These are phyloP conservation scores for Rhytidiadelphus loreus DNA, from an alignment of 225 moss, liverwort and hornwort genomes.

Conservation along the genomic window DNA sequence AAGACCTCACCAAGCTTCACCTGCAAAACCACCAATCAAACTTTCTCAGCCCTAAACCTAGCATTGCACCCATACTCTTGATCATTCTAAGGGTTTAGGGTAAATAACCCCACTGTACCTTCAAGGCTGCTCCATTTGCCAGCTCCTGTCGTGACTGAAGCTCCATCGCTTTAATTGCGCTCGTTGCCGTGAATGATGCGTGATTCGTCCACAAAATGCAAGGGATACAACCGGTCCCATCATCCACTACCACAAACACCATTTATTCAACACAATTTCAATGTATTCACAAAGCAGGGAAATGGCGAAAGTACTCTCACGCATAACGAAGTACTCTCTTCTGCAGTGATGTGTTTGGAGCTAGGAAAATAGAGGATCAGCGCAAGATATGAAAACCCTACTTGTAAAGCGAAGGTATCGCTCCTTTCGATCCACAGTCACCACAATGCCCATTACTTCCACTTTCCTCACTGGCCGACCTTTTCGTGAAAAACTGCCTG, in stretches of 20 bases:
- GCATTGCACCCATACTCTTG: neutral
- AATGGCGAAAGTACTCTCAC: neutral
- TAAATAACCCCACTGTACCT: slow-evolving; percentile 8
- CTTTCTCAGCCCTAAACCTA: neutral
- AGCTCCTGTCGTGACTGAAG: slow-evolving; percentile 45
- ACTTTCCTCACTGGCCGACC: slow-evolving; percentile 67
- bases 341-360: neutral
- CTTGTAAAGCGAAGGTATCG: slow-evolving; percentile 61
- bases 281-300: neutral
- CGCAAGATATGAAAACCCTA: neutral
- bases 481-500: slow-evolving; percentile 53
- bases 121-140: slow-evolving; percentile 27
- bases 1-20: slow-evolving; percentile 39
- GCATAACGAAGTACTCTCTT: neutral
- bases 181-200: slow-evolving; percentile 31
- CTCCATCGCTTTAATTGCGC: slow-evolving; percentile 27
- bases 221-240: slow-evolving; percentile 86
- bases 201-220: slow-evolving; percentile 88
- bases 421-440: slow-evolving; percentile 63
- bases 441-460: slow-evolving; percentile 76
- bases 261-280: neutral
- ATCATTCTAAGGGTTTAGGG: neutral
- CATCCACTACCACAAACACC: slow-evolving; percentile 51
- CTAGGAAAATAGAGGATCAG: neutral
- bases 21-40: neutral